Evolutionary conservation across 805 yeast species (phyloP), one percentile per base, ranked within the genome.

Genomic region (Pichia nanzhaoensis): DNA sequence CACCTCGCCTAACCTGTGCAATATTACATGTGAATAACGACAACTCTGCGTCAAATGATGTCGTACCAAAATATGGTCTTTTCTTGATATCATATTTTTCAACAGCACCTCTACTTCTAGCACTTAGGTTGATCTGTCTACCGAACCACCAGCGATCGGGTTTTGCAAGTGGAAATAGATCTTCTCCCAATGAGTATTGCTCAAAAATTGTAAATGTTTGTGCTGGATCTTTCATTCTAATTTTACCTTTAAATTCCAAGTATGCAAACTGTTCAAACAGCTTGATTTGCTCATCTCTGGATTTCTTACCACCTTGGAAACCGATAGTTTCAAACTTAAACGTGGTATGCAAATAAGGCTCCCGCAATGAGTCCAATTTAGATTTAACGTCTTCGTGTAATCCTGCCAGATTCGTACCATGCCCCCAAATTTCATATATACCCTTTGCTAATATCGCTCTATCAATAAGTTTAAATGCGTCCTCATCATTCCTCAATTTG

Each of bases 11-110:
- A 13, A 83, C 87, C 51, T 84, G 89, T 0, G 85, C 96, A 42
- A 93, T 73, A 57, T 91, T 93, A 56, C 95, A 85, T 27, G 95
- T 83, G 14, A 90, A 83, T 39, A 93, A 65, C 0, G 97, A 80
- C 48, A 93, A 67, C 59, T 93, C 98, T 1, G 96, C 95, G 55
- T 93, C 99, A 64, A 93, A 93, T 16, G 96, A 87, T 0, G 99
- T 93, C 6, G 99, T 93, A 2, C 99, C 99, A 46, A 87, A 90
- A 57, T 84, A 89, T 43, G 80, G 82, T 57, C 99, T 73, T 55
- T 81, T 79, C 59, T 82, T 84, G 50, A 93, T 70, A 57, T 89
- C 96, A 56, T 83, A 86, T 44, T 71, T 75, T 51, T 91, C 98
- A 49, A 88, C 70, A 2, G 81, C 71, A 24, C 80, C 80, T 9